phyloP scores from a whole-genome alignment of 2,329 filamentous ascomycete genomes.

The Fusarium verrucosum region DNA sequence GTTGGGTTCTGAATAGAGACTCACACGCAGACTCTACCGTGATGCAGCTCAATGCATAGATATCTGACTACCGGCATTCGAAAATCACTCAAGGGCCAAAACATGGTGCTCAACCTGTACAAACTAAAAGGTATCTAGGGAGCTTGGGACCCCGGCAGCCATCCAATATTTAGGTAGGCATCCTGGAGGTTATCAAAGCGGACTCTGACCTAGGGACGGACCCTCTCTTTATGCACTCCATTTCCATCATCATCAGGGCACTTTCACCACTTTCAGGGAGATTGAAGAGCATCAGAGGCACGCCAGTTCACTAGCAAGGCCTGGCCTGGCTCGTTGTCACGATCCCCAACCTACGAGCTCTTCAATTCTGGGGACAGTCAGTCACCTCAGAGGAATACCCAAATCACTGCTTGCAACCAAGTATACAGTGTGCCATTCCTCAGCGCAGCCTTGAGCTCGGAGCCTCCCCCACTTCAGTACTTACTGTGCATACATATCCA shows the following conservation, averaged over 20 bases:
- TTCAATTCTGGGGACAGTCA: background rate
- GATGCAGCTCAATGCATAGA: background rate
- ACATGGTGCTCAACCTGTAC: constrained; percentile 13
- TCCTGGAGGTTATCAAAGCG: constrained; percentile 30
- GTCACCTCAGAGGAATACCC: constrained; percentile 4
- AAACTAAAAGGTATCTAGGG: constrained; percentile 4
- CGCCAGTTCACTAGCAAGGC: constrained; percentile 4
- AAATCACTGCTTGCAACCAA: constrained; percentile 17
- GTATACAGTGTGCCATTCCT: constrained; percentile 40
- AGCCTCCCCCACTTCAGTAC: constrained; percentile 21
- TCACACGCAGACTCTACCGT: background rate
- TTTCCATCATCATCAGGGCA: constrained; percentile 22
- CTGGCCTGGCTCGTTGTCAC: background rate
- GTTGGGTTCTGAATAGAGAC: background rate
- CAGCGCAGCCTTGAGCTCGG: constrained; percentile 45
- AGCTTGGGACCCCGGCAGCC: constrained; percentile 9
- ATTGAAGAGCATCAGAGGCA: constrained; percentile 10
- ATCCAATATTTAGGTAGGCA: constrained; percentile 12
- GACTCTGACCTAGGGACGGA: constrained; percentile 24
- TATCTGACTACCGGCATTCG: background rate
- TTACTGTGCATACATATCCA: too few species aligned
- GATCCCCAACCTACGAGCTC: background rate
- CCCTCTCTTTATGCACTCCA: constrained; percentile 23
- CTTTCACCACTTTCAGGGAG: constrained; percentile 12
- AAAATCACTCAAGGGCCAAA: background rate